Base-by-base conservation (phyloP, 257 asterid genomes). In the Solanum neorickii region DNA sequence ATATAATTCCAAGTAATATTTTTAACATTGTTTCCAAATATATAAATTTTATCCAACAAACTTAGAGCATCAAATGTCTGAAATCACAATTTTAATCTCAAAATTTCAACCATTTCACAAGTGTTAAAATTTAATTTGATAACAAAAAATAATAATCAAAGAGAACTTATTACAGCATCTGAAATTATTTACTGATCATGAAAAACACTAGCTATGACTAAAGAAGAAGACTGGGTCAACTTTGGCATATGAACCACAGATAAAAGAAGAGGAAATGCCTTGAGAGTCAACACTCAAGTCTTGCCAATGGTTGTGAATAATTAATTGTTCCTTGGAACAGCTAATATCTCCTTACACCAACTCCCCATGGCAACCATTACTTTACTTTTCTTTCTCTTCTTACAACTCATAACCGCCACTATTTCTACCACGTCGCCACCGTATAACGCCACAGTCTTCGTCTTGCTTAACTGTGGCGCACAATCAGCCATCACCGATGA, bases 401-500 rank as follows among this genome's bases (percentile, higher is more conserved):
- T 14, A 70, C 21, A 83, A 31, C 11, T 72, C 76, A 14, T 33
- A 27, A 25, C 42, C 35, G 1, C 65, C 75, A 23, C 85, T 74
- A 52, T 88, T 66, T 13, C 87, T 42, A 44, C 76, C 25, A 21
- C 74, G 33, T 3, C 87, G 8, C 66, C 88, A 5, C 82, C 89
- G 1, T 90, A 91, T 86, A 86, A 23, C 10, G 88, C 94, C 39
- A 87, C 90, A 5, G 93, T 91, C 18, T 69, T 85, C 39, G 89
- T 95, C 90, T 94, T 92, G 87, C 90, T 93, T 84, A 89, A 75
- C 93, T 93, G 97, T 84, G 97, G 96, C 25, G 87, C 92, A 0
- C 1, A 90, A 3, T 23, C 88, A 2, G 86, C 33, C 46, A 4
- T 6, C 5, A 52, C 70, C 31, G 42, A 29, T 4, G 42, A 80